Evolutionary conservation across 1,284 basidiomycete genomes (phyloP).

Genomic region (Farysia itapuensis): DNA sequence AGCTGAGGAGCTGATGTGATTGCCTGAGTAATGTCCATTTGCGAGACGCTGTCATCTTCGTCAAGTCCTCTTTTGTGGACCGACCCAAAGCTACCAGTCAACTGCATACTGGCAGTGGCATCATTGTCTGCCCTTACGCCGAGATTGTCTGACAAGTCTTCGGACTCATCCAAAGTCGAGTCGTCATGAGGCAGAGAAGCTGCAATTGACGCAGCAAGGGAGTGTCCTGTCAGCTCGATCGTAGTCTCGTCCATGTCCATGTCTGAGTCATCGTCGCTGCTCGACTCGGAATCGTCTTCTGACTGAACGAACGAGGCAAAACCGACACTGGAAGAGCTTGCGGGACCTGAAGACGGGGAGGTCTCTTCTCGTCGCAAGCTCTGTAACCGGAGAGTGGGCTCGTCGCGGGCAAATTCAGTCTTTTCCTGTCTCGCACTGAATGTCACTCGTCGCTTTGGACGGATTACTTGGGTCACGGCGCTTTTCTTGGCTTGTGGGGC

Average conservation of each 20-base stretch:
- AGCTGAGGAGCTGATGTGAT: constrained; percentile 15
- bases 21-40: constrained; percentile 32
- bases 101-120: constrained; percentile 26
- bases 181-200: constrained; percentile 32
- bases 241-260: constrained; percentile 26
- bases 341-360: constrained; percentile 24
- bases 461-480: constrained; percentile 28
- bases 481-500: constrained; percentile 3
- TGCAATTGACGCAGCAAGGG: constrained; percentile 32
- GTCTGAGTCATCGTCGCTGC: constrained; percentile 28
- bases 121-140: constrained; percentile 9
- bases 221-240: constrained; percentile 21
- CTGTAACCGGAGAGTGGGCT: constrained; percentile 37
- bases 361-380: constrained; percentile 26
- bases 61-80: constrained; percentile 23
- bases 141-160: constrained; percentile 7
- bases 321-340: constrained; percentile 28
- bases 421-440: constrained; percentile 43
- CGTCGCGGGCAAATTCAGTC: constrained; percentile 38
- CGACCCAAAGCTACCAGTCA: constrained; percentile 31
- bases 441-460: constrained; percentile 36
- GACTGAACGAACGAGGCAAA: constrained; percentile 26
- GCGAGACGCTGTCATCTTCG: constrained; percentile 5
- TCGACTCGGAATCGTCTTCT: constrained; percentile 28
- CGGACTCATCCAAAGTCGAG: constrained; percentile 21